Conservation (phyloP, 306 rosid genomes). For the Psophocarpus tetragonolobus region DNA sequence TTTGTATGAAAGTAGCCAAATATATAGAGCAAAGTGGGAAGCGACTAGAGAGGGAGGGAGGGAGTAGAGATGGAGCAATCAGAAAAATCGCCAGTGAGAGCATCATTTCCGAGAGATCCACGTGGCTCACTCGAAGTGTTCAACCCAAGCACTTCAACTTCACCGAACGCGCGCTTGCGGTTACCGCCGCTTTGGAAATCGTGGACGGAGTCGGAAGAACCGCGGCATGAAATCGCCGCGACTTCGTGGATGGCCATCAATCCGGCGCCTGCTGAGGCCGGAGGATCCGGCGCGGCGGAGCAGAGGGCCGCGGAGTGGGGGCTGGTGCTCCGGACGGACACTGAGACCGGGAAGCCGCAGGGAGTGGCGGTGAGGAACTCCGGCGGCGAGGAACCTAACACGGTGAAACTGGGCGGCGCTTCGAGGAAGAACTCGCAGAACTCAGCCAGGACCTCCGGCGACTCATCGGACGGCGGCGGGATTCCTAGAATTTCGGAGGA, state of each 20-base stretch:
- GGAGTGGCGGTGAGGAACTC: conserved; percentile 71
- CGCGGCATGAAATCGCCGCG: conserved; percentile 46
- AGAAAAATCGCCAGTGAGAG: conserved; percentile 36
- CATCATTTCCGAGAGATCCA: conserved; percentile 67
- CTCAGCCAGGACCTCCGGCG: conserved; percentile 74
- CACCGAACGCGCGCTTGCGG: conserved; percentile 31
- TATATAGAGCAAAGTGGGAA: neutral
- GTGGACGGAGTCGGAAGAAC: conserved; percentile 47
- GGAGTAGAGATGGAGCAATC: conserved; percentile 45
- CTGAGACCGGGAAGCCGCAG: conserved; percentile 80
- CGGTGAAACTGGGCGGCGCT: conserved; percentile 6
- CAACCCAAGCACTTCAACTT: conserved; percentile 47
- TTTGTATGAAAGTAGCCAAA: neutral
- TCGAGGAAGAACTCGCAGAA: conserved; percentile 59
- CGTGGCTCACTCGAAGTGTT: conserved; percentile 93
- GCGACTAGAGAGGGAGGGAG: neutral
- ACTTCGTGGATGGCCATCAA: conserved; percentile 86
- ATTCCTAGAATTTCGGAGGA: conserved; percentile 78
- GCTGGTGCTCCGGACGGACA: conserved; percentile 70
- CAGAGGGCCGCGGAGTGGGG: conserved; percentile 99
- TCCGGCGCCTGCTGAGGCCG: conserved; percentile 11
- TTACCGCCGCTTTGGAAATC: conserved; percentile 50
- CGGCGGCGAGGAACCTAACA: conserved; percentile 62
- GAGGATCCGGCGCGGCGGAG: conserved; percentile 54
- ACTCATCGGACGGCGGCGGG: conserved; percentile 55